A percentile compares a stretch with the other conserved stretches of the same genome.
Conservation (phyloP, 805 yeast species). For the Spathaspora sp. region DNA sequence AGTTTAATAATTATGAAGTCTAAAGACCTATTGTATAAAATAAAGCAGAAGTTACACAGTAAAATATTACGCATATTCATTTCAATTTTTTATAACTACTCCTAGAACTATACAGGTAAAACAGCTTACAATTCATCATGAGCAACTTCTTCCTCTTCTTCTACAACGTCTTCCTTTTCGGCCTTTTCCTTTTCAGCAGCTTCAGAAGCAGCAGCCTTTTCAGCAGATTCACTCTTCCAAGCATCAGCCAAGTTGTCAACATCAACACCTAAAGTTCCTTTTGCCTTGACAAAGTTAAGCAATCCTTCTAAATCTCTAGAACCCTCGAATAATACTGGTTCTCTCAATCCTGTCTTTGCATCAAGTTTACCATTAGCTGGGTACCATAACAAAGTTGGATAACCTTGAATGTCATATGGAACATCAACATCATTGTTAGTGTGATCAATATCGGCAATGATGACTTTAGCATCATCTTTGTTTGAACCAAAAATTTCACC, state of each 20-base stretch:
- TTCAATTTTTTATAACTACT: neutral
- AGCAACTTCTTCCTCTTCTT: constrained; percentile 18
- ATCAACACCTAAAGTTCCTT: constrained; percentile 63
- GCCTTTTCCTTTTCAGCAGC: constrained; percentile 26
- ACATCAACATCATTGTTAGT: constrained; percentile 85
- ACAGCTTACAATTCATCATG: constrained; percentile 38
- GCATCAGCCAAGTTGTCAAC: constrained; percentile 27
- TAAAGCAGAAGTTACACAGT: neutral
- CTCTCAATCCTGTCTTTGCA: constrained; percentile 39
- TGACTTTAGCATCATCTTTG: constrained; percentile 47
- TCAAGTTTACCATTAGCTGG: constrained; percentile 64
- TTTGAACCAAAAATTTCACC: constrained; percentile 63
- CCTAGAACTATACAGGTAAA: neutral
- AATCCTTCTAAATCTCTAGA: constrained; percentile 72
- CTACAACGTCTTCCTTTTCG: constrained; percentile 6
- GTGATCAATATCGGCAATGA: constrained; percentile 86
- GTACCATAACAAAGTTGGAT: constrained; percentile 87
- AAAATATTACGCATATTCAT: neutral
- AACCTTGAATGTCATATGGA: constrained; percentile 65
- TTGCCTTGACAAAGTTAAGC: constrained; percentile 64
- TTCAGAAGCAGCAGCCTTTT: constrained; percentile 12
- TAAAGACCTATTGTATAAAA: too few species aligned
- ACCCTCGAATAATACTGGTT: constrained; percentile 61
- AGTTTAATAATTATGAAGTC: too few species aligned
- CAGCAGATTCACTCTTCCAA: constrained; percentile 25